Base-by-base conservation (phyloP, 306 rosid genomes). In the Corylus heterophylla region DNA sequence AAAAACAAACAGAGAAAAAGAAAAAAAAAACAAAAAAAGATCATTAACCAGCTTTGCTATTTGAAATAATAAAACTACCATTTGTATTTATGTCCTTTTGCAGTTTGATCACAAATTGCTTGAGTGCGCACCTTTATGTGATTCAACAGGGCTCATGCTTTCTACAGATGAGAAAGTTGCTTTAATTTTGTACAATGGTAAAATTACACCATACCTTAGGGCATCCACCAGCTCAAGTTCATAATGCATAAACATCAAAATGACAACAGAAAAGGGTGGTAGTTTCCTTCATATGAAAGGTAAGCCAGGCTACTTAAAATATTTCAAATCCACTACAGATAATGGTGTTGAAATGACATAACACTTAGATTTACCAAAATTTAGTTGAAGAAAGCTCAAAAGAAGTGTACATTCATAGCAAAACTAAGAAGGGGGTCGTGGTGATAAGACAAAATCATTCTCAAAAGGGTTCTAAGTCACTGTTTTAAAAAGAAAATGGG, bases 281-380 rank as follows among this genome's bases (percentile, higher is more conserved):
- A 62, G 27, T 62, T 31, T 62, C 45, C 69, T 62, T 29, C 42
- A 31, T 62, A 45, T 29, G 17, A 62, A 62, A 62, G 10, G n/a
- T 31, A 31, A 62, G 37, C 37, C 66, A 25, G 12, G 25, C 66
- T 59, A 59, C 66, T 12, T 59, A 59, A 27, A 25, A 25, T 4
- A 59, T 59, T 27, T 12, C 44, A 62, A 62, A 62, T 61, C 42
- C 37, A 61, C 37, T 61, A 11, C 11, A 2, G 39, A 62, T 62
- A 31, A 62, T 62, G 69, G 39, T 29, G 69, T 27, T 62, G 69
- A 31, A 62, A 62, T 31, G 69, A 62, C 69, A 61, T 42, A 22
- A 25, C 66, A 27, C 45, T 22, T 29, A n/a, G 25, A n/a, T 55
- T n/a, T 55, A 7, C 62, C 10, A 55, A 55, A 55, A 55, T 7